phyloP scores from a whole-genome alignment of 2,329 filamentous ascomycete species.

The Chlorencoelia australis region DNA sequence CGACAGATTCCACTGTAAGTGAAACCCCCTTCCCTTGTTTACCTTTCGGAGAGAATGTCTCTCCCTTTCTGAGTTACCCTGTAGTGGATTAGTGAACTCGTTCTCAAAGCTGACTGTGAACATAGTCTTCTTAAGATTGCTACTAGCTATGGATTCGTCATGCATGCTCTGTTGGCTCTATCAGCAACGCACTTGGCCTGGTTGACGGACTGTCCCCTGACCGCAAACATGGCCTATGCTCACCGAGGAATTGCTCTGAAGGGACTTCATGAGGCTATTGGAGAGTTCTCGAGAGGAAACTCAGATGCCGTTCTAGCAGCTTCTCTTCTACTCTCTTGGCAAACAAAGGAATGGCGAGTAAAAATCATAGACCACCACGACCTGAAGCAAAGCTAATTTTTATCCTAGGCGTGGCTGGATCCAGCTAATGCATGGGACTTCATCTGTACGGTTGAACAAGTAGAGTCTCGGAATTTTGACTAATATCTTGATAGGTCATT shows the following conservation, averaged over 20 bases:
- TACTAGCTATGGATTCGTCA: conserved; percentile 74
- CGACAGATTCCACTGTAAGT: conserved; percentile 84
- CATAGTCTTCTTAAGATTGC: conserved; percentile 71
- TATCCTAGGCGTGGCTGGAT: conserved; percentile 77
- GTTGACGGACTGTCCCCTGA: conserved; percentile 75
- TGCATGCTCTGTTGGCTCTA: conserved; percentile 85
- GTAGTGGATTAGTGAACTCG: too few relatives aligned
- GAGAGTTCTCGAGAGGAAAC: conserved; percentile 72
- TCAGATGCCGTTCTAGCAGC: conserved; percentile 88
- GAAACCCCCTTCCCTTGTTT: not conserved
- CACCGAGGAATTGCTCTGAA: conserved; percentile 79
- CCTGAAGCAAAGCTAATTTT: conserved; percentile 1
- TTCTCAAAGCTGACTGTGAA: not conserved
- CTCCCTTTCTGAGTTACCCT: too few relatives aligned
- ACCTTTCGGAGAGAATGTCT: too few relatives aligned
- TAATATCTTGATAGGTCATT: conserved; percentile 53
- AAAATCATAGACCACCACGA: conserved; percentile 27
- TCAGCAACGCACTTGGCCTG: conserved; percentile 93
- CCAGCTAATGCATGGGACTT: conserved; percentile 83
- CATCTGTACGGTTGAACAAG: conserved; percentile 52
- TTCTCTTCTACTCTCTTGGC: conserved; percentile 88
- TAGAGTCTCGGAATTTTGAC: conserved; percentile 9
- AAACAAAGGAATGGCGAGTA: conserved; percentile 86
- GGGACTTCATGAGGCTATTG: conserved; percentile 80
- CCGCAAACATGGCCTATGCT: conserved; percentile 80